Conservation (phyloP, 805 yeast genomes). For the Wickerhamiella occidentalis region DNA sequence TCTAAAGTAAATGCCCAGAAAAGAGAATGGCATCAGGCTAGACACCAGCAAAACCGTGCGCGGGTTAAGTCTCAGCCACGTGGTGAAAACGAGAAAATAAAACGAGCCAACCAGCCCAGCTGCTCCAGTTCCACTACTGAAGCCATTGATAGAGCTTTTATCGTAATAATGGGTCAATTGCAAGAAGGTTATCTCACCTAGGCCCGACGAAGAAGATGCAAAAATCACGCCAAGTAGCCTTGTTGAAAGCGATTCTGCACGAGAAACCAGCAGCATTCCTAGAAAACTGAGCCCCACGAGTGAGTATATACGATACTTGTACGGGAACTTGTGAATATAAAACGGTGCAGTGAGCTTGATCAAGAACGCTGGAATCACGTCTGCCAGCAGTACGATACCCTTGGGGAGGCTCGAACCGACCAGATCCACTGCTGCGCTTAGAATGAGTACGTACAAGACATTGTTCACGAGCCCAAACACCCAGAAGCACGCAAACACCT, state of each 20-base stretch:
- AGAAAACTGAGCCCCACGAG: conserved; percentile 46
- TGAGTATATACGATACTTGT: conserved; percentile 40
- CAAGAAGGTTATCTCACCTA: conserved; percentile 82
- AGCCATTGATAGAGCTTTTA: conserved; percentile 57
- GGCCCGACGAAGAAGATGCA: conserved; percentile 76
- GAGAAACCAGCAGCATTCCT: conserved; percentile 67
- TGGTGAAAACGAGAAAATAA: conserved; percentile 56
- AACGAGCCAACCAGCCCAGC: conserved; percentile 81
- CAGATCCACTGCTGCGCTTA: conserved; percentile 84
- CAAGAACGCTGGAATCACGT: conserved; percentile 69
- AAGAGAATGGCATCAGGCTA: conserved; percentile 30
- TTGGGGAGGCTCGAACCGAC: conserved; percentile 79
- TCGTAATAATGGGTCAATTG: conserved; percentile 73
- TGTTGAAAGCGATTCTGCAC: conserved; percentile 28
- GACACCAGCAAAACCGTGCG: conserved; percentile 45
- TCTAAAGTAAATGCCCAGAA: conserved; percentile 23
- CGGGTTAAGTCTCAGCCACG: conserved; percentile 47
- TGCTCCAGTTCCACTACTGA: conserved; percentile 92
- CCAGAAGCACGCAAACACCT: conserved; percentile 39
- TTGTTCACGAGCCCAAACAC: conserved; percentile 79
- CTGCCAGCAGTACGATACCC: conserved; percentile 73
- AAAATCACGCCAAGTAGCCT: conserved; percentile 57
- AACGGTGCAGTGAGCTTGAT: conserved; percentile 70
- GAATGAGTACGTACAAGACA: conserved; percentile 77
- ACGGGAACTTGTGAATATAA: conserved; percentile 54